phyloP scores from a whole-genome alignment of 2,329 filamentous ascomycete species.

The Diaporthe citriasiana region DNA sequence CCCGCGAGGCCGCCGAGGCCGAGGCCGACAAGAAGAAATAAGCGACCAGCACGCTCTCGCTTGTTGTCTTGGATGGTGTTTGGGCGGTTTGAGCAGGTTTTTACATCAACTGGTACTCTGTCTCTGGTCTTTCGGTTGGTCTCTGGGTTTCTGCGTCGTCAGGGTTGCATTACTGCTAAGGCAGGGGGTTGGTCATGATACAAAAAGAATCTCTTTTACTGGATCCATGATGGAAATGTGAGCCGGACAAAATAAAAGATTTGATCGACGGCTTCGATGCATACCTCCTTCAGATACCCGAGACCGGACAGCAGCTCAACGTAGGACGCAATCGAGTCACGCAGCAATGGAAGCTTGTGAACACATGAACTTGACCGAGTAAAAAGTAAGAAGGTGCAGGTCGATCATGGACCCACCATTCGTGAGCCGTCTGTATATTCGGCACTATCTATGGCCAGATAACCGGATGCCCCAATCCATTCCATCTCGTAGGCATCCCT shows the following conservation, averaged over 20 bases:
- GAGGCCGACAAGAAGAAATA: slow-evolving; percentile 87
- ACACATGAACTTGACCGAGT: not conserved
- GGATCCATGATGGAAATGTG: slow-evolving; percentile 32
- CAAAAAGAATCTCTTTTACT: slow-evolving; percentile 28
- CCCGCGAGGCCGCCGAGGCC: slow-evolving; percentile 87
- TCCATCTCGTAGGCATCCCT: not conserved
- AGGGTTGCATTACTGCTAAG: slow-evolving; percentile 42
- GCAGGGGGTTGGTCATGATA: slow-evolving; percentile 42
- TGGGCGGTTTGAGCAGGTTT: slow-evolving; percentile 32
- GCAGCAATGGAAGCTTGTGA: slow-evolving; percentile 30
- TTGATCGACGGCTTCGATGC: slow-evolving; percentile 35
- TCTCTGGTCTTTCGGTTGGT: slow-evolving; percentile 45
- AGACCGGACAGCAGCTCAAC: slow-evolving; percentile 29
- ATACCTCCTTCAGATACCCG: slow-evolving; percentile 25
- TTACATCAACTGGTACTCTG: slow-evolving; percentile 42
- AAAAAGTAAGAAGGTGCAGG: not conserved
- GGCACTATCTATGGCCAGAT: not conserved
- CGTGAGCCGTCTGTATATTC: not conserved
- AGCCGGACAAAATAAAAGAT: slow-evolving; percentile 32
- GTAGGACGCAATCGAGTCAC: slow-evolving; percentile 17
- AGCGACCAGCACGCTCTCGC: slow-evolving; percentile 47
- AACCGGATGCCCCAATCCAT: no score
- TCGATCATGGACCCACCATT: not conserved
- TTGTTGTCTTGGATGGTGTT: slow-evolving; percentile 31
- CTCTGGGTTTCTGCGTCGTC: slow-evolving; percentile 45